Percentiles rank a stretch among this genome's conserved stretches.
phyloP scores from a whole-genome alignment of 169 alveolate species.

The Cryptosporidium canis region DNA sequence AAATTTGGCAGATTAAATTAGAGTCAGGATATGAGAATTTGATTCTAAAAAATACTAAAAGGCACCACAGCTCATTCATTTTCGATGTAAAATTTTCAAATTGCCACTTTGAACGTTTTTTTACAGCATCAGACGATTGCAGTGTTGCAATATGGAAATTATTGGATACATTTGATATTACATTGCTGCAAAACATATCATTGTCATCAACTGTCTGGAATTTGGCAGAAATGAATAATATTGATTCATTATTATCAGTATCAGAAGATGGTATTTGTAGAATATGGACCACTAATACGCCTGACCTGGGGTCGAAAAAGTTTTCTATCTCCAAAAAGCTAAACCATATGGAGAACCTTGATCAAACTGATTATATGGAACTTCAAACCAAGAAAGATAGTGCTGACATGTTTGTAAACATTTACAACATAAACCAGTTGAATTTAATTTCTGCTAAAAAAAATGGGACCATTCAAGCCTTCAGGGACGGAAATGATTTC shows the following conservation, averaged over 20 bases:
- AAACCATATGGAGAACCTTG: background rate
- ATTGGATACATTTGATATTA: background rate
- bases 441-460: background rate
- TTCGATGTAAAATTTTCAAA: constrained; percentile 35
- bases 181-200: background rate
- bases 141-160: constrained; percentile 26
- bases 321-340: background rate
- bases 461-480: background rate
- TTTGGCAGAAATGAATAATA: constrained; percentile 14
- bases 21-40: background rate
- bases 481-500: background rate
- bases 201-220: constrained; percentile 40
- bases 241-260: constrained; percentile 12
- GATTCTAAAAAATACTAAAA: background rate
- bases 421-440: constrained; percentile 1
- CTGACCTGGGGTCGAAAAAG: background rate
- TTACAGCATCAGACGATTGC: constrained; percentile 69
- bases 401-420: background rate
- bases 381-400: background rate
- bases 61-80: constrained; percentile 34
- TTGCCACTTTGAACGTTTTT: background rate
- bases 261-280: constrained; percentile 57
- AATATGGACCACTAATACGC: constrained; percentile 26
- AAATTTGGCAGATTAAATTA: constrained; percentile 32
- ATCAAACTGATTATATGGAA: background rate